Evolutionary conservation across 208 protist species (phyloP).

Genomic region (Leishmania tarentolae): DNA sequence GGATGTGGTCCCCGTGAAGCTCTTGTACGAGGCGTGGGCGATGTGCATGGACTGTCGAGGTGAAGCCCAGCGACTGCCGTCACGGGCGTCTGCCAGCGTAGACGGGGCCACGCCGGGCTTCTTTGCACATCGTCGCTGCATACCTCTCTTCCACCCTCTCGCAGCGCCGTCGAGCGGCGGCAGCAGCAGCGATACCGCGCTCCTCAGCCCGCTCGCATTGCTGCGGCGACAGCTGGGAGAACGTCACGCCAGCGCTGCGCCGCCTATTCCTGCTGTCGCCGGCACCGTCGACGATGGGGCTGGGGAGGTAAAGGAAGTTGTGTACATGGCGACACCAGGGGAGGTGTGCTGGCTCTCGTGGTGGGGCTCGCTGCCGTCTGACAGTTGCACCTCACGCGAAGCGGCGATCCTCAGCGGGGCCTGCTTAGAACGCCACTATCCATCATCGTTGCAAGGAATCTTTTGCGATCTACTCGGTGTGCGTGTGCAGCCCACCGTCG

Average conservation of each 20-base stretch:
- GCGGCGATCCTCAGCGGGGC: slow-evolving; percentile 7
- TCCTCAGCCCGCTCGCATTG: slow-evolving; percentile 12
- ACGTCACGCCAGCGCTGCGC: neutral
- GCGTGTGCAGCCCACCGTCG: slow-evolving; percentile 35
- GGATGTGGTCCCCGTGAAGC: slow-evolving; percentile 11
- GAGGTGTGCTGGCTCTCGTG: slow-evolving; percentile 56
- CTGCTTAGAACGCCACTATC: slow-evolving; percentile 30
- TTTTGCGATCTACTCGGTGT: slow-evolving; percentile 37
- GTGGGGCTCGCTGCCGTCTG: neutral
- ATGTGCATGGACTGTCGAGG: neutral
- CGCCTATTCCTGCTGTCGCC: neutral
- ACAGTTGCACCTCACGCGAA: slow-evolving; percentile 4
- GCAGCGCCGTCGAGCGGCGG: neutral
- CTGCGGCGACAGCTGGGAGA: slow-evolving; percentile 8
- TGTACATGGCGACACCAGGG: slow-evolving; percentile 38
- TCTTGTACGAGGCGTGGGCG: neutral
- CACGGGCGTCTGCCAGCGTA: no score
- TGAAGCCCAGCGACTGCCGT: neutral
- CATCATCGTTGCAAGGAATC: slow-evolving; percentile 11
- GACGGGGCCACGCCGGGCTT: neutral
- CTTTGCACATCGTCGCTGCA: slow-evolving; percentile 12
- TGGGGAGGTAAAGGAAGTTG: neutral
- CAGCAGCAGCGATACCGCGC: neutral
- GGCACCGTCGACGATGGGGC: no score
- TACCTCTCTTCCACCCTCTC: slow-evolving; percentile 17